phyloP scores from a whole-genome alignment of 2,329 filamentous ascomycete genomes.

The Neonectria ditissima region DNA sequence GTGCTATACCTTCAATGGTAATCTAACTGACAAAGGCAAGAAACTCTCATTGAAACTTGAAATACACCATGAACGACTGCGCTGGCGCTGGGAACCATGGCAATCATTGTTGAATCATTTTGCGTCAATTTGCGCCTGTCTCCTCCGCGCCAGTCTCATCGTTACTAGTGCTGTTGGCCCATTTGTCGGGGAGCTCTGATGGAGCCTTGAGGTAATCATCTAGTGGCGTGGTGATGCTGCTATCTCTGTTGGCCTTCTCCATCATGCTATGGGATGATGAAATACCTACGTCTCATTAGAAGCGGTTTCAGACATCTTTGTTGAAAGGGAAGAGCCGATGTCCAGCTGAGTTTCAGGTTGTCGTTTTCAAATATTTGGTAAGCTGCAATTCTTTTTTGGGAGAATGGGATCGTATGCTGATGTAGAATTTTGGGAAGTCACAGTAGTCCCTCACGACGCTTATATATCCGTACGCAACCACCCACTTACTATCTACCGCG shows the following conservation, averaged over 20 bases:
- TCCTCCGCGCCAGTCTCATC: background rate
- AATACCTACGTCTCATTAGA: constrained; percentile 7
- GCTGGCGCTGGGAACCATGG: constrained; percentile 1
- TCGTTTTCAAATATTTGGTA: background rate
- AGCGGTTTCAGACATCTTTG: constrained; percentile 29
- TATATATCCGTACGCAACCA: constrained; percentile 17
- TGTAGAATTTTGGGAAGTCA: constrained; percentile 8
- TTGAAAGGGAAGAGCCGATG: background rate
- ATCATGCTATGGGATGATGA: background rate
- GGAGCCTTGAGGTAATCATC: constrained; percentile 17
- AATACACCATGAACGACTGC: constrained; percentile 2
- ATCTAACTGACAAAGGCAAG: background rate
- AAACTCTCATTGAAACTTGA: background rate
- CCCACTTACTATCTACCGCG: constrained; percentile 2
- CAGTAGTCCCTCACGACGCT: background rate
- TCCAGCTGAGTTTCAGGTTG: background rate
- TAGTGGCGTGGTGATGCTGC: constrained; percentile 7
- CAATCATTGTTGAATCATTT: background rate
- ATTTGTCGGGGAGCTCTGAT: constrained; percentile 28
- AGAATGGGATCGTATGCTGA: background rate
- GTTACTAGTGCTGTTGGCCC: constrained; percentile 13
- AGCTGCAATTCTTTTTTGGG: background rate
- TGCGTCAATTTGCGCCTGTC: background rate
- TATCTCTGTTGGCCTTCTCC: constrained; percentile 21
- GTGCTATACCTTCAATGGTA: background rate